Conservation (phyloP, 805 yeast species). For the Danielia oregonensis region DNA sequence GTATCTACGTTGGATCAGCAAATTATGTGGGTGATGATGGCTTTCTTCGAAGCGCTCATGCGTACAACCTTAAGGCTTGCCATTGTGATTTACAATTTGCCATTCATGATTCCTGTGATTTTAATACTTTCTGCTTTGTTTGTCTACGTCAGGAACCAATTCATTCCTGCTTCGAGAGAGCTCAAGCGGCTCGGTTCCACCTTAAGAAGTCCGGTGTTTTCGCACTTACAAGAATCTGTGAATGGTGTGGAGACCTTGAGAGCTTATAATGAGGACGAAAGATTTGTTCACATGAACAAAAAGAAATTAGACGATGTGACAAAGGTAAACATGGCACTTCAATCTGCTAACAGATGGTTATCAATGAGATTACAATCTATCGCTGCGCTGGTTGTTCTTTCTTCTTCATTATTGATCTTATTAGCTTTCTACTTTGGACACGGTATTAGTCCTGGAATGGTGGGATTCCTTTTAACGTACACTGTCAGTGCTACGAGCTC, state of each 20-base stretch:
- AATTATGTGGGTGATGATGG: slow-evolving; percentile 28
- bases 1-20: slow-evolving; percentile 30
- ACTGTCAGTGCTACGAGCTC: slow-evolving; percentile 29
- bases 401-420: slow-evolving; percentile 25
- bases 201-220: slow-evolving; percentile 29
- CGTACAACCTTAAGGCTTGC: slow-evolving; percentile 26
- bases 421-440: slow-evolving; percentile 19
- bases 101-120: slow-evolving; percentile 30
- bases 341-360: slow-evolving; percentile 33
- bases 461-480: slow-evolving; percentile 37
- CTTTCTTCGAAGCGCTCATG: slow-evolving; percentile 19
- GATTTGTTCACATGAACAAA: slow-evolving; percentile 25
- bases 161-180: slow-evolving; percentile 34
- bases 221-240: slow-evolving; percentile 35
- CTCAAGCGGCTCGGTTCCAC: slow-evolving; percentile 30
- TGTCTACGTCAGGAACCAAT: slow-evolving; percentile 27
- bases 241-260: slow-evolving; percentile 34
- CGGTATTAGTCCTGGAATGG: slow-evolving; percentile 29
- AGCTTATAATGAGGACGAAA: slow-evolving; percentile 27
- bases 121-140: slow-evolving; percentile 24
- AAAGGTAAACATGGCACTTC: slow-evolving; percentile 19
- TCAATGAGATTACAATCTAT: slow-evolving; percentile 35
- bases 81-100: slow-evolving; percentile 30
- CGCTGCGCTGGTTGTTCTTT: slow-evolving; percentile 30
- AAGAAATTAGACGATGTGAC: slow-evolving; percentile 23